Base-by-base conservation (phyloP, 2,329 filamentous ascomycete species). In the Penicillium sp. region DNA sequence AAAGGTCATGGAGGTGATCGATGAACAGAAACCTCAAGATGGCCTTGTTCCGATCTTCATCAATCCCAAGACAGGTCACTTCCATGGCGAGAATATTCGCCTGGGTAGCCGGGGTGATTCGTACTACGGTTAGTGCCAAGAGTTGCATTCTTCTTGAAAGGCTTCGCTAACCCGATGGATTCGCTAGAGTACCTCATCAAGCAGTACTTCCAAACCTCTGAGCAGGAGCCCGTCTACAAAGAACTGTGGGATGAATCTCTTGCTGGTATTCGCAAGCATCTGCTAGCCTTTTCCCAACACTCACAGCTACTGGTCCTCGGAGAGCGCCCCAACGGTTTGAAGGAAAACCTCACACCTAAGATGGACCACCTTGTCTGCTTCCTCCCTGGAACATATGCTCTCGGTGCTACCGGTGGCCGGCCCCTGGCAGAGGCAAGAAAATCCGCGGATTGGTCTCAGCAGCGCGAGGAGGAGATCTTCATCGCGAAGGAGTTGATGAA, bases 331-430 rank as follows among this genome's bases (percentile, higher is more conserved):
- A 81, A 82, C 50, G 95, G 95, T 3, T 78, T 99, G 8, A 73
- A 83, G 28, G 82, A 82, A 5, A 69, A 80, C 0, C 75, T 98
- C 22, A 87, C 86, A 14, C 89, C 93, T 25, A 99, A 99, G 78
- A 98, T 99, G 93, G 95, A 99, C 72, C 95, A 99, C 72, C 83
- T 98, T 5, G 94, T 96, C 39, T 99, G 95, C 79, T 99, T 99
- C 82, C 89, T 97, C 86, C 93, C 94, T 0, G 95, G 95, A 8
- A 97, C 94, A 3, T 96, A 99, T 69, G 94, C 94, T 0, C 84
- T 99, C 1, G 93, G 86, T 0, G 91, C 87, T 0, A 99, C 95
- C 0, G 90, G 87, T 38, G 95, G 95, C 1, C 76, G 90, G 37
- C 85, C 89, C 0, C 86, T 96, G 60, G 82, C 84, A 0, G 86